Percentiles rank a stretch among this genome's conserved stretches.
These are phyloP conservation scores for Diaporthe capsici DNA, from an alignment of 2,329 filamentous ascomycete genomes.

Conservation along the genomic window DNA sequence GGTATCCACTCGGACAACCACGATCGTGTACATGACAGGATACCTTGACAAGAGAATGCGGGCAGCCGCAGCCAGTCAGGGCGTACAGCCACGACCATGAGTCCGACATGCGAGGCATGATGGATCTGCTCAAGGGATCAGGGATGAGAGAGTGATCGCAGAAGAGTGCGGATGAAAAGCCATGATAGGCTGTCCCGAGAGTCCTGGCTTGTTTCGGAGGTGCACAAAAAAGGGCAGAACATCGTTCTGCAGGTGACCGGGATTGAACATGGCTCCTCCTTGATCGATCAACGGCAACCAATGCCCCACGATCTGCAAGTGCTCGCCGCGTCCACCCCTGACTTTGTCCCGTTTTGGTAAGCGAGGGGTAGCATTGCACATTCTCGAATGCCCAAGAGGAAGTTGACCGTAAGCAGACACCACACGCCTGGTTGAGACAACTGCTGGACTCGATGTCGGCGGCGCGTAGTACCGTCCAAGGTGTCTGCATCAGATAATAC, in stretches of 20 bases:
- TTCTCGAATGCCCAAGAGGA: constrained; percentile 10
- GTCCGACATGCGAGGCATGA: constrained; percentile 56
- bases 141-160: constrained; percentile 44
- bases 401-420: constrained; percentile 7
- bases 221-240: constrained; percentile 46
- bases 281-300: constrained; percentile 36
- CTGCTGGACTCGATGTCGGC: background rate
- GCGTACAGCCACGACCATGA: constrained; percentile 52
- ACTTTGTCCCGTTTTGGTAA: constrained; percentile 41
- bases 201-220: constrained; percentile 53
- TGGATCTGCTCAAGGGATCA: constrained; percentile 52
- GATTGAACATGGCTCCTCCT: constrained; percentile 32
- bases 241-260: constrained; percentile 40
- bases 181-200: constrained; percentile 50
- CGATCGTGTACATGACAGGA: constrained; percentile 48
- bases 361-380: constrained; percentile 31
- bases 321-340: constrained; percentile 42
- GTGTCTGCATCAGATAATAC: background rate
- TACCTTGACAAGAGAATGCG: constrained; percentile 44
- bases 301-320: constrained; percentile 39
- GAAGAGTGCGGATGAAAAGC: constrained; percentile 39
- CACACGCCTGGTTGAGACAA: background rate
- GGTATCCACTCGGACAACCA: constrained; percentile 39
- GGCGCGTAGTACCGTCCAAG: background rate
- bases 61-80: constrained; percentile 52